Conservation (phyloP, 257 asterid genomes). For the Thymus mandschuricus region DNA sequence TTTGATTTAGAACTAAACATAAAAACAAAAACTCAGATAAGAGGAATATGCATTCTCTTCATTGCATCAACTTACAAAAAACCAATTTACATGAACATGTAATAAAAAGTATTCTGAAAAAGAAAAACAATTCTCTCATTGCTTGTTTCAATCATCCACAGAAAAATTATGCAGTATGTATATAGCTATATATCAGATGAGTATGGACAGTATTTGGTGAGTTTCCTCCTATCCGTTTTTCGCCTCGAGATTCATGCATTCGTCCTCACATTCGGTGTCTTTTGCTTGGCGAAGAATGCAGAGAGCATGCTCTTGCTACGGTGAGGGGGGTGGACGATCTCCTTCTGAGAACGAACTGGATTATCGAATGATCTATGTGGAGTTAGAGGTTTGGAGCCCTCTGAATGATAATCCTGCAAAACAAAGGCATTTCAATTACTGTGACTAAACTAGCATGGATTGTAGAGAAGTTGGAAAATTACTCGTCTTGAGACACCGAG, state of each 20-base stretch:
- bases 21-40: too few species aligned
- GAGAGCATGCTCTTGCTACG: conserved; percentile 78
- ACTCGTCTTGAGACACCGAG: conserved; percentile 73
- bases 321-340: conserved; percentile 46
- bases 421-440: not conserved
- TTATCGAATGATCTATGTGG: conserved; percentile 60
- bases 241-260: conserved; percentile 33
- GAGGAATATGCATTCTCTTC: too few species aligned
- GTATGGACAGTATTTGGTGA: conserved; percentile 22
- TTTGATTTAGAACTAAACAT: too few species aligned
- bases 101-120: too few species aligned
- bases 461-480: conserved; percentile 34
- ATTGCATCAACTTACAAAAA: too few species aligned
- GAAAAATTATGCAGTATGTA: not conserved
- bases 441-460: not conserved
- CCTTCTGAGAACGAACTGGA: conserved; percentile 36
- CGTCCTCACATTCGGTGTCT: conserved; percentile 49
- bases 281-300: conserved; percentile 70
- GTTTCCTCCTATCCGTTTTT: not conserved
- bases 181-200: conserved; percentile 22
- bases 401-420: conserved; percentile 55
- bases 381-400: conserved; percentile 54
- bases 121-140: too few species aligned
- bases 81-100: too few species aligned
- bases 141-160: too few species aligned